Conservation (phyloP, 768 basidiomycete species). For the Kwoniella newhampshirensis region DNA sequence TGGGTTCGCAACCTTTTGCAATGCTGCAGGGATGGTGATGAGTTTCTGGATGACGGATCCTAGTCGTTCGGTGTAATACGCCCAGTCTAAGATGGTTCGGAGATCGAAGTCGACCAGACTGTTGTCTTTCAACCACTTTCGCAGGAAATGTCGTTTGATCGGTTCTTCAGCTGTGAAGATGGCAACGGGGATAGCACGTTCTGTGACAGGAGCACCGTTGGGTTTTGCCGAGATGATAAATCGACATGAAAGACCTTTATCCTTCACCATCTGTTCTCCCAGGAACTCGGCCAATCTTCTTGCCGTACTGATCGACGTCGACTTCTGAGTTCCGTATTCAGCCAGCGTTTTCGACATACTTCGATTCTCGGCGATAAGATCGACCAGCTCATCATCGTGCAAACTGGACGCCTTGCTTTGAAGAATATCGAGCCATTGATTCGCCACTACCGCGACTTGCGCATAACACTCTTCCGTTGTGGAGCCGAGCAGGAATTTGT, state of each 20-base stretch:
- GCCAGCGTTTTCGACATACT: conserved; percentile 96
- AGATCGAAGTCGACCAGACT: conserved; percentile 82
- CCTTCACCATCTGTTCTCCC: conserved; percentile 98
- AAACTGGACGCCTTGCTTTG: conserved; percentile 81
- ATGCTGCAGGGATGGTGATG: conserved; percentile 97
- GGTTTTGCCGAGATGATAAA: conserved; percentile 98
- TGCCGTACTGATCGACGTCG: conserved; percentile 96
- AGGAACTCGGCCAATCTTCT: conserved; percentile 92
- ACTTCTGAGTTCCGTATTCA: conserved; percentile 95
- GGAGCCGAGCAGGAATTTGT: conserved; percentile 88
- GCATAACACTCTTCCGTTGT: conserved; percentile 95
- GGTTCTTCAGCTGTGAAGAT: conserved; percentile 95
- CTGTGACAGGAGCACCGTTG: conserved; percentile 88
- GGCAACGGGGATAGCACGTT: conserved; percentile 92
- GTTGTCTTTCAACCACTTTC: conserved; percentile 96
- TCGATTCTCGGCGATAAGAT: conserved; percentile 96
- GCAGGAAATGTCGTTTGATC: conserved; percentile 83
- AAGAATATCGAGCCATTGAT: conserved; percentile 96
- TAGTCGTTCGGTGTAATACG: conserved; percentile 94
- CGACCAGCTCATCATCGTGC: conserved; percentile 87
- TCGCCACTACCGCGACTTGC: conserved; percentile 86
- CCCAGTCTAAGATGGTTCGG: conserved; percentile 93
- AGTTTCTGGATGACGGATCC: conserved; percentile 98
- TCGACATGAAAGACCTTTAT: conserved; percentile 97
- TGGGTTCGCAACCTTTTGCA: conserved; percentile 95